Percentiles rank a stretch among this genome's conserved stretches.
phyloP scores from a whole-genome alignment of 306 rosid species.

The Quercus ilex region DNA sequence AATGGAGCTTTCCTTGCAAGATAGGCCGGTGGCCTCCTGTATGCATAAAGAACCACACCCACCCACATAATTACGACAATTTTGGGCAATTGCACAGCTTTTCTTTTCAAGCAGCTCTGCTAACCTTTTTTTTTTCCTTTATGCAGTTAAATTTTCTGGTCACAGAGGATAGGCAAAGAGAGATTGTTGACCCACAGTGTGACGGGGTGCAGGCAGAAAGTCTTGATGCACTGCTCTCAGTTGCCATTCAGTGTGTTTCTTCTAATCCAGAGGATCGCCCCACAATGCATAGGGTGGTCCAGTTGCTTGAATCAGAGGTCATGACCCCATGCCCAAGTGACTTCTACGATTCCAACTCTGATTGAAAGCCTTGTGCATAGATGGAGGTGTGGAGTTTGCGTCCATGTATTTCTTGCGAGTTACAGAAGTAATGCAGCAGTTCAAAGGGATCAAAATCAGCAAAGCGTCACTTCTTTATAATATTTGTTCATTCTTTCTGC shows the following conservation, averaged over 20 bases:
- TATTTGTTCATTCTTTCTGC: slow-evolving; percentile 42
- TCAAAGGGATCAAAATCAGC: slow-evolving; percentile 28
- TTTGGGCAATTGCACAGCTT: not conserved
- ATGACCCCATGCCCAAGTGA: slow-evolving; percentile 98
- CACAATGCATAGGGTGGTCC: slow-evolving; percentile 94
- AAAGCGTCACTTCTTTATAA: slow-evolving; percentile 16
- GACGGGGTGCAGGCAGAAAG: slow-evolving; percentile 85
- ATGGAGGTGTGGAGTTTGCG: slow-evolving; percentile 18
- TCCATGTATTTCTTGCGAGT: slow-evolving; percentile 22
- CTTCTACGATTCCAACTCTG: slow-evolving; percentile 83
- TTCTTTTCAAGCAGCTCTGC: slow-evolving; percentile 20
- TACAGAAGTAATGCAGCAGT: slow-evolving; percentile 17
- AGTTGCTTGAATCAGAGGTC: slow-evolving; percentile 91
- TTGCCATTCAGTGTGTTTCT: slow-evolving; percentile 88
- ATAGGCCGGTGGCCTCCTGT: not conserved
- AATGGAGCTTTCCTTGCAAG: not conserved
- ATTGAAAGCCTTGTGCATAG: slow-evolving; percentile 35
- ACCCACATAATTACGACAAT: not conserved
- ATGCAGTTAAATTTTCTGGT: slow-evolving; percentile 89
- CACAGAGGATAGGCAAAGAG: slow-evolving; percentile 75
- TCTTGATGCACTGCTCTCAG: slow-evolving; percentile 81
- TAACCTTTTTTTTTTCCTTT: slow-evolving; percentile 11
- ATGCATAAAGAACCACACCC: not conserved
- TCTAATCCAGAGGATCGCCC: slow-evolving; percentile 92
- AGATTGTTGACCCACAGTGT: slow-evolving; percentile 74